Evolutionary conservation across 2,329 filamentous ascomycete genomes (phyloP).

Genomic region (Ustilaginoidea virens): DNA sequence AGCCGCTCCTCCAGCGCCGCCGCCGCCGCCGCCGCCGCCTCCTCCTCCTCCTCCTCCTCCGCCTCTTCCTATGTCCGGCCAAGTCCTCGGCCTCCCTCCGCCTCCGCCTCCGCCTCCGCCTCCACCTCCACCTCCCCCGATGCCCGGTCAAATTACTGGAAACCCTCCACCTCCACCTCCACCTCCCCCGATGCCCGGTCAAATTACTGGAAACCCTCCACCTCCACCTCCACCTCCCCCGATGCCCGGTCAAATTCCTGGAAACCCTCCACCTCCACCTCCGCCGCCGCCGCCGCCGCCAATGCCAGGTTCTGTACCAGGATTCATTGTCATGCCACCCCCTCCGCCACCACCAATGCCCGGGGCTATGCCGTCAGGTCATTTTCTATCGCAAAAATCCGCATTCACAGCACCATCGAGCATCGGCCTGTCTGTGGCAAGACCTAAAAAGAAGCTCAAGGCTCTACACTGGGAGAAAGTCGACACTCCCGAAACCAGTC

Average conservation of each 20-base stretch:
- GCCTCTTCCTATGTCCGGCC: conserved; percentile 33
- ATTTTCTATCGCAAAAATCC: conserved; percentile 55
- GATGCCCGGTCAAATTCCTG: conserved; percentile 24
- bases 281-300: conserved; percentile 21
- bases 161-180: conserved; percentile 7
- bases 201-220: conserved; percentile 21
- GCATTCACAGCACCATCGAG: conserved; percentile 37
- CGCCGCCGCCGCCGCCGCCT: conserved; percentile 22
- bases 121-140: conserved; percentile 17
- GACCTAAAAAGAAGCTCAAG: conserved; percentile 99
- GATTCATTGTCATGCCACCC: conserved; percentile 16
- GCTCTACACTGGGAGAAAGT: conserved; percentile 99
- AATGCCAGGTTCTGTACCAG: conserved; percentile 28
- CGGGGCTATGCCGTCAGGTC: conserved; percentile 50
- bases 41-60: conserved; percentile 17
- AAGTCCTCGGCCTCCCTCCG: neutral
- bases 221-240: conserved; percentile 30
- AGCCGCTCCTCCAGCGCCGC: conserved; percentile 15
- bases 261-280: conserved; percentile 1
- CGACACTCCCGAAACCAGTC: conserved; percentile 76
- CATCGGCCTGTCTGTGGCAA: conserved; percentile 60
- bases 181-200: conserved; percentile 23
- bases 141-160: conserved; percentile 24
- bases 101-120: too few species aligned
- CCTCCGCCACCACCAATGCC: conserved; percentile 51